Evolutionary conservation across 2,329 filamentous ascomycete species (phyloP).

Genomic region (Dothideomycetes sp.): DNA sequence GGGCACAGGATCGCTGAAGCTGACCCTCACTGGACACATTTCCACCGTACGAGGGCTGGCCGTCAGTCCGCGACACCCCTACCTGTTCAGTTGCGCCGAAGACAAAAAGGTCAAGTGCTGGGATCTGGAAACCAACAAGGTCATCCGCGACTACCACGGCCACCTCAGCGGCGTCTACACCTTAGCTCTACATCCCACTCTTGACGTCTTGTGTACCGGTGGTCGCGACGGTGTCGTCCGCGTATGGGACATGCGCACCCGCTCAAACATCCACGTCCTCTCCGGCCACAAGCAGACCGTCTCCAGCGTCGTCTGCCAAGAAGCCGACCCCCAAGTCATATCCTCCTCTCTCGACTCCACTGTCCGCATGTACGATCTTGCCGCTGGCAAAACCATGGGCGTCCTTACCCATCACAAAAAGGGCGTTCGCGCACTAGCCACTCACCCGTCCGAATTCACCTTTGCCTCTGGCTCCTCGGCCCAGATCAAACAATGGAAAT

Average conservation of each 20-base stretch:
- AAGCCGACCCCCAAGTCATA: slow-evolving; percentile 93
- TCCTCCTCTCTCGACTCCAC: slow-evolving; percentile 86
- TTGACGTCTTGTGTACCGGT: slow-evolving; percentile 90
- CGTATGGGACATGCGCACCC: slow-evolving; percentile 97
- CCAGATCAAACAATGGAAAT: slow-evolving; percentile 99
- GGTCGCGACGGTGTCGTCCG: slow-evolving; percentile 88
- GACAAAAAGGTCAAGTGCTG: slow-evolving; percentile 99
- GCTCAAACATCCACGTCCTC: slow-evolving; percentile 90
- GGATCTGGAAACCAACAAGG: slow-evolving; percentile 99
- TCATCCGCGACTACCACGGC: slow-evolving; percentile 94
- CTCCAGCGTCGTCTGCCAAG: slow-evolving; percentile 80
- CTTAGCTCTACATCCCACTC: slow-evolving; percentile 79
- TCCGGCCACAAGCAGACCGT: slow-evolving; percentile 86
- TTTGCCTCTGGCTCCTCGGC: slow-evolving; percentile 87
- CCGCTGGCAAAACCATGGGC: slow-evolving; percentile 90
- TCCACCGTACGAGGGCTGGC: slow-evolving; percentile 86
- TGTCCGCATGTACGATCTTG: slow-evolving; percentile 87
- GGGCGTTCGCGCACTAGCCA: slow-evolving; percentile 72
- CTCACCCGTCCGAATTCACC: slow-evolving; percentile 88
- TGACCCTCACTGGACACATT: slow-evolving; percentile 90
- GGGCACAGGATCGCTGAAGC: slow-evolving; percentile 68
- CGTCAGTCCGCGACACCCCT: slow-evolving; percentile 86
- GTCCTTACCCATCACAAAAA: slow-evolving; percentile 98
- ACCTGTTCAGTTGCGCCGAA: slow-evolving; percentile 94
- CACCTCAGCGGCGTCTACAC: slow-evolving; percentile 95